Evolutionary conservation across 257 asterid species (phyloP), one percentile per base, ranked within the genome.

Genomic region (Nicotiana sylvestris): DNA sequence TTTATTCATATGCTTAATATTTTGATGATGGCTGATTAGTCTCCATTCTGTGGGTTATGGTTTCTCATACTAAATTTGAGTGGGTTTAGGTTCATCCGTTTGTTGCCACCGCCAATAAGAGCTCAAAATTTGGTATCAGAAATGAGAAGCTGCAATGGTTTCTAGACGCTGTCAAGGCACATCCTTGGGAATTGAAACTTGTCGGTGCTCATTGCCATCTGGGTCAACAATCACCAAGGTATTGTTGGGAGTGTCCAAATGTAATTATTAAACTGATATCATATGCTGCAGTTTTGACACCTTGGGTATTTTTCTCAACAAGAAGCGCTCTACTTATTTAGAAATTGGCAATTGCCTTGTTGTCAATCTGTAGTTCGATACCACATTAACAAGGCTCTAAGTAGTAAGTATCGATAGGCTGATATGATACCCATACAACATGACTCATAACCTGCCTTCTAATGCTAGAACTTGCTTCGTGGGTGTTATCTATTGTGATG

Each of bases 211-310:
- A 96, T 82, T 96, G 99, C 80, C 98, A 96, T 89, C 97, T 21
- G 99, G 99, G 81, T 96, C 99, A 49, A 94, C 99, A 79, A 96
- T 96, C 70, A 94, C 98, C 18, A 96, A 96, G 97, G 99, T 94
- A 86, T 27, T 66, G 77, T 21, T 70, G 25, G 58, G 60, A 70
- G 46, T 21, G 25, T 65, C 12, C 6, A 37, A 8, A 49, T 49
- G 49, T 25, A 25, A 25, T 74, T 72, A 25, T 46, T 12, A 32
- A 32, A 32, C 35, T 32, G 35, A 32, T 46, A 25, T 46, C 35
- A 35, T 35, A 49, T 49, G 55, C 11, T 49, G 55, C 55, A 49
- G 55, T 49, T 49, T 8, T 49, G 15, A 49, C 13, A 8, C 55
- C 55, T 49, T 49, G 55, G 55, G 55, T 49, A 8, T 15, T 3